Base-by-base conservation (phyloP, 305 asterid species). In the Fraxinus greggii region DNA sequence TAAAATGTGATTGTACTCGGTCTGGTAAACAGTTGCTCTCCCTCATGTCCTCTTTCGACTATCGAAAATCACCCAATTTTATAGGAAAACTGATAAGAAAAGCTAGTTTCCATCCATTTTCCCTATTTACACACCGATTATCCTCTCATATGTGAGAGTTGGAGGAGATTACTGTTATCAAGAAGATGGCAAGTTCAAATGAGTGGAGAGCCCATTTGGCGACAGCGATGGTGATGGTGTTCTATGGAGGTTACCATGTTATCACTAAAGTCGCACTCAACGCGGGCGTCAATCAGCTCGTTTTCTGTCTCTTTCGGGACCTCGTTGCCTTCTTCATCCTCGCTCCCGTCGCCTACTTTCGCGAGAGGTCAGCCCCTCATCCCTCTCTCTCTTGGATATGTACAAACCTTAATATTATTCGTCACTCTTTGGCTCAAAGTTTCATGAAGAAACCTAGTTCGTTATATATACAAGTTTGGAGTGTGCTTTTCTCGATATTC, bases 211-310 rank as follows among this genome's bases (percentile, higher is more conserved):
- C 99, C 26, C 99, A 96, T 80, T 56, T 87, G 87, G 97, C 95
- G 32, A 89, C 94, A 97, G 98, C 90, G 78, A 80, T 88, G 80
- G 98, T 96, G 61, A 97, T 92, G 92, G 86, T 96, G 33, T 84
- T 94, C 88, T 80, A 82, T 83, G 99, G 98, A 82, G 99, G 92
- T 0, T 92, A 93, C 88, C 99, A 96, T 87, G 99, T 96, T 80
- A 89, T 96, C 82, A 96, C 98, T 42, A 96, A 94, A 78, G 90
- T 96, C 24, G 98, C 99, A n/a, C 97, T 96, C 81, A 94, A 92
- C 83, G 97, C 88, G 72, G 99, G 99, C 38, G 87, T 96, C 70
- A 96, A 91, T 87, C 95, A 96, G 93, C 84, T 94, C 75, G 97
- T 94, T 33, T 96, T 96, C 80, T 96, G 99, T 75, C 92, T 94